Evolutionary conservation across 805 yeast genomes (phyloP).

Genomic region (Cyberlindnera bimundalis): DNA sequence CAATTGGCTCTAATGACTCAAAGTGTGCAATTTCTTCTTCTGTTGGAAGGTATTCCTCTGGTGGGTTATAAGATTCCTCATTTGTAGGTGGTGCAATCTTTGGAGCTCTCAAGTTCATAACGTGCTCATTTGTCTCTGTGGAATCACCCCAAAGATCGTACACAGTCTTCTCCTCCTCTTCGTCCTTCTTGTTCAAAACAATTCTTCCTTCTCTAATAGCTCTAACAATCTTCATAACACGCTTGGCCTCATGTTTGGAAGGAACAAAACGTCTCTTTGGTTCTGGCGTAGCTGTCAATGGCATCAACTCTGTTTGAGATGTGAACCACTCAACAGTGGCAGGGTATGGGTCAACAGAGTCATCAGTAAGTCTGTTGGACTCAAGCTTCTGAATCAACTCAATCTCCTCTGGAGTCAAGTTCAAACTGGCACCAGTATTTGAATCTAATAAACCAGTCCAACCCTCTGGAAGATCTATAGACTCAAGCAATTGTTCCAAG

Average conservation of each 20-base stretch:
- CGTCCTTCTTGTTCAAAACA: slow-evolving; percentile 62
- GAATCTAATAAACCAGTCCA: slow-evolving; percentile 97
- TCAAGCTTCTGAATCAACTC: slow-evolving; percentile 86
- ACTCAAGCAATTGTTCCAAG: slow-evolving; percentile 81
- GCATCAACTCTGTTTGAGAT: slow-evolving; percentile 79
- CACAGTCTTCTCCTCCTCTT: slow-evolving; percentile 45
- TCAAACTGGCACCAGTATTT: slow-evolving; percentile 80
- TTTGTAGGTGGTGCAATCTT: slow-evolving; percentile 93
- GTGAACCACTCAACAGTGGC: slow-evolving; percentile 97
- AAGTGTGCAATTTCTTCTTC: slow-evolving; percentile 74
- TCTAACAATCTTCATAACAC: slow-evolving; percentile 91
- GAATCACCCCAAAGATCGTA: slow-evolving; percentile 88
- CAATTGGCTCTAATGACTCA: slow-evolving; percentile 67
- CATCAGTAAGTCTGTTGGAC: slow-evolving; percentile 79
- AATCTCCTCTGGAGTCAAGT: slow-evolving; percentile 81
- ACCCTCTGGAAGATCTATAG: slow-evolving; percentile 94
- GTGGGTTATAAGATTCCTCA: slow-evolving; percentile 97
- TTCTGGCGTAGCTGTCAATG: slow-evolving; percentile 90
- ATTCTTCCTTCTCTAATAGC: slow-evolving; percentile 97
- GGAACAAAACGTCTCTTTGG: slow-evolving; percentile 97
- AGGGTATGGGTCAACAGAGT: slow-evolving; percentile 79
- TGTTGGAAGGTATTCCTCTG: slow-evolving; percentile 83
- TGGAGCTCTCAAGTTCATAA: slow-evolving; percentile 93
- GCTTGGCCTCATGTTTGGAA: slow-evolving; percentile 93
- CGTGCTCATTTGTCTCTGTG: slow-evolving; percentile 62